Percentiles rank a stretch among this genome's conserved stretches.
These are phyloP conservation scores for Medicago lupulina DNA, from an alignment of 306 rosid genomes.

Conservation along the genomic window DNA sequence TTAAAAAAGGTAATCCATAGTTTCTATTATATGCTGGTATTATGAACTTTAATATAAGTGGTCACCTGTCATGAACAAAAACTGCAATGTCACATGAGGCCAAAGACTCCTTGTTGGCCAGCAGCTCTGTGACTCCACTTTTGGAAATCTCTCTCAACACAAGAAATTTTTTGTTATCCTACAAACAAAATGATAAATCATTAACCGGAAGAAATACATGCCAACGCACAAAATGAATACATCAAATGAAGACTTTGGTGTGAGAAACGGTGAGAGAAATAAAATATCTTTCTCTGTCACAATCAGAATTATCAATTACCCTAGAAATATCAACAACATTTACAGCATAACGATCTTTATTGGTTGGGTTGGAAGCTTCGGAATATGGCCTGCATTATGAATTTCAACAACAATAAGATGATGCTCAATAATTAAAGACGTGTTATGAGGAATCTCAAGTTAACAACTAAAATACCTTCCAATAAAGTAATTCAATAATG, in stretches of 20 bases:
- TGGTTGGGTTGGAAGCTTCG: slow-evolving; percentile 57
- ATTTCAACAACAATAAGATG: slow-evolving; percentile 34
- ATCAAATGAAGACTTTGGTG: background rate
- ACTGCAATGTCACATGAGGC: no score
- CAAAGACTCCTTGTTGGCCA: slow-evolving; percentile 80
- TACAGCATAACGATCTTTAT: slow-evolving; percentile 79
- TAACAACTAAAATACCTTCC: slow-evolving; percentile 62
- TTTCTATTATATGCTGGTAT: background rate
- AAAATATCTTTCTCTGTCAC: background rate
- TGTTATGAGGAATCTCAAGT: slow-evolving; percentile 9
- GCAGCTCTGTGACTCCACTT: slow-evolving; percentile 66
- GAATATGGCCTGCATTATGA: slow-evolving; percentile 58
- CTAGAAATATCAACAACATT: slow-evolving; percentile 55
- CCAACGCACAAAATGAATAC: slow-evolving; percentile 4
- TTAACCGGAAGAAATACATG: background rate
- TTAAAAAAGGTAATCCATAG: background rate
- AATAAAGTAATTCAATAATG: slow-evolving; percentile 75
- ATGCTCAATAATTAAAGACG: slow-evolving; percentile 10
- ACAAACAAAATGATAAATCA: slow-evolving; percentile 19
- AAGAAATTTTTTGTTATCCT: slow-evolving; percentile 72
- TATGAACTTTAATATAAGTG: background rate
- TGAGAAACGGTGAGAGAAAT: background rate
- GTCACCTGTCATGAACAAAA: slow-evolving; percentile 87
- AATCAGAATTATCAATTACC: slow-evolving; percentile 37
- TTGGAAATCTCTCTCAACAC: slow-evolving; percentile 85